Evolutionary conservation across 1,139 yeast species (phyloP).

Genomic region (Taiozyma sp.): DNA sequence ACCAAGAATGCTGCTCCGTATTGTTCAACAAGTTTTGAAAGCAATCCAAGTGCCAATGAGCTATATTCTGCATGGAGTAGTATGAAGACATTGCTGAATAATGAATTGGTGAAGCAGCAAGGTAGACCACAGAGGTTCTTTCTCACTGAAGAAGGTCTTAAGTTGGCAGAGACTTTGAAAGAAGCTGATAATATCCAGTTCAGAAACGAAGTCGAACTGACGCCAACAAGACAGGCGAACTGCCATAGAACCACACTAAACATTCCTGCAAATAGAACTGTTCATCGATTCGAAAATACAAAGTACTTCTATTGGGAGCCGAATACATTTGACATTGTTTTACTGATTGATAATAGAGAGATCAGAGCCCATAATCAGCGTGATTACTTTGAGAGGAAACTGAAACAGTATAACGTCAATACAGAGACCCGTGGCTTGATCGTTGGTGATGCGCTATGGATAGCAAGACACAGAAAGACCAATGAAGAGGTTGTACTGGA

Average conservation of each 20-base stretch:
- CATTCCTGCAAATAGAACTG: slow-evolving; percentile 1
- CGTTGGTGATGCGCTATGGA: slow-evolving; percentile 89
- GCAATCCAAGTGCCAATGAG: slow-evolving; percentile 57
- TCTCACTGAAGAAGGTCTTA: slow-evolving; percentile 71
- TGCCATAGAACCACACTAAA: not conserved
- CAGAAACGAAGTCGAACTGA: slow-evolving; percentile 18
- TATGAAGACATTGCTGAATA: slow-evolving; percentile 55
- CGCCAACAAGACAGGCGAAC: not conserved
- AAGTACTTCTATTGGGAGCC: slow-evolving; percentile 45
- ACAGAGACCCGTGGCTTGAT: slow-evolving; percentile 58
- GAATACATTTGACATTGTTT: slow-evolving; percentile 49
- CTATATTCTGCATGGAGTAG: slow-evolving; percentile 81
- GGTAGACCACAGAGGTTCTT: slow-evolving; percentile 62
- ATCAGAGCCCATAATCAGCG: slow-evolving; percentile 56
- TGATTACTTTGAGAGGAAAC: slow-evolving; percentile 54
- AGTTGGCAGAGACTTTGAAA: slow-evolving; percentile 55
- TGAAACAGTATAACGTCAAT: slow-evolving; percentile 45
- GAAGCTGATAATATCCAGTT: slow-evolving; percentile 36
- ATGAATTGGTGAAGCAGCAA: slow-evolving; percentile 52
- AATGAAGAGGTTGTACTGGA: slow-evolving; percentile 68
- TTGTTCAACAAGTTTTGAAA: slow-evolving; percentile 61
- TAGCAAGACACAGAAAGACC: slow-evolving; percentile 61
- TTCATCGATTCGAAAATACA: slow-evolving; percentile 2
- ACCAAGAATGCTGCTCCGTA: slow-evolving; percentile 51
- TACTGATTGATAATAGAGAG: slow-evolving; percentile 82